Evolutionary conservation across 208 protist genomes (phyloP).

Genomic region (Trichomonas vaginalis): DNA sequence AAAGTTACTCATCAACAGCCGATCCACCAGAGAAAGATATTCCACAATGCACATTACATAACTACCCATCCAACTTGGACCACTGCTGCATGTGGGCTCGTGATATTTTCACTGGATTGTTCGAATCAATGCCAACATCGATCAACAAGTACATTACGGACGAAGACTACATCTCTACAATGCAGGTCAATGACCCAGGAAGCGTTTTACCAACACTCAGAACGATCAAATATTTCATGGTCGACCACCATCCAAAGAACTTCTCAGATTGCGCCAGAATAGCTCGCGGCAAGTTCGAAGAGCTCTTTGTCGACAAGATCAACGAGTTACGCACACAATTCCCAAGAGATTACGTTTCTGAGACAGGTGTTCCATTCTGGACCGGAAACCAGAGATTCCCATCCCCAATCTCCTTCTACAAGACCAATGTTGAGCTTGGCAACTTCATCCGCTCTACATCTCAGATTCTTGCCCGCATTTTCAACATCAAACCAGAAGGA

Average conservation of each 20-base stretch:
- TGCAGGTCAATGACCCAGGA: neutral
- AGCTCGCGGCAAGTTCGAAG: neutral
- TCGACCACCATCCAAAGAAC: neutral
- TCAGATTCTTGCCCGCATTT: neutral
- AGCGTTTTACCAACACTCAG: neutral
- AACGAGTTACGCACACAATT: neutral
- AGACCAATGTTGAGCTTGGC: neutral
- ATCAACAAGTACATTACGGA: neutral
- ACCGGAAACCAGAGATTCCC: neutral
- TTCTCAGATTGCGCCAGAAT: neutral
- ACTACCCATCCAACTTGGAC: conserved; percentile 80
- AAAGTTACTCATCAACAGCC: neutral
- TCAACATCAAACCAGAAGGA: neutral
- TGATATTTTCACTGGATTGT: neutral
- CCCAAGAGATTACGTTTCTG: neutral
- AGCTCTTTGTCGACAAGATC: neutral
- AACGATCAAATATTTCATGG: neutral
- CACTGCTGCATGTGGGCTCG: neutral
- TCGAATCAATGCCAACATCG: neutral
- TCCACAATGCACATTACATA: conserved; percentile 98
- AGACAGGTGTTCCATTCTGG: neutral
- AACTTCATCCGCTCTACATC: neutral
- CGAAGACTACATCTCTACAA: neutral
- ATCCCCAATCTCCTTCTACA: neutral
- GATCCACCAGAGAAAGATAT: conserved; percentile 94